Base-by-base conservation (phyloP, 306 rosid species). In the Acacia crassicarpa region DNA sequence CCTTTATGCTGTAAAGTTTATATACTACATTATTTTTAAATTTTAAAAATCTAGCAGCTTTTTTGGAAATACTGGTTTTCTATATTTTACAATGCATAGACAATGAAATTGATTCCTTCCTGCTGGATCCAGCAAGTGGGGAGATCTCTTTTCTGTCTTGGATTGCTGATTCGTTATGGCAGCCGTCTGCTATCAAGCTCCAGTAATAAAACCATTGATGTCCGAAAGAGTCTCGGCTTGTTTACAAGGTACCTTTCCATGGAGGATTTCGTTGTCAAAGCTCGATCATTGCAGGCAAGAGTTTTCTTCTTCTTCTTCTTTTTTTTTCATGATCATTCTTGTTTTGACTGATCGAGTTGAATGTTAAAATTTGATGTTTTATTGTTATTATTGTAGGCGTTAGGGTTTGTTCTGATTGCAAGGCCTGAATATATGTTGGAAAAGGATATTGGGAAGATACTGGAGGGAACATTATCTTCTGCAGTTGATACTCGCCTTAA, bases 381-480 rank as follows among this genome's bases (percentile, higher is more conserved):
- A 33, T 82, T 86, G 67, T 25, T 76, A 84, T 79, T 77, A 68
- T 63, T 92, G 94, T 79, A 95, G 99, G 99, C 99, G 23, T 90
- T 95, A 56, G 99, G 99, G 51, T 93, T 84, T 86, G 91, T 93
- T 70, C 86, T 95, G 76, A 93, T 95, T 86, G 98, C 98, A 22
- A 90, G 96, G 91, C 99, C 99, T 20, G 97, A 95, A 77, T 89
- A 78, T 84, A 95, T 95, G 99, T 86, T 95, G 89, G 97, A 91
- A 81, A 88, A 86, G 27, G 97, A 89, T 80, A 89, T 95, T 67
- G 98, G 97, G 74, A 95, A 85, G 89, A 84, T 95, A 83, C 72
- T 95, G 71, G 98, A 87, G 86, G 84, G 46, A 59, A 76, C 83
- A 59, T 67, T 87, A 61, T 88, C 97, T 62, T 84, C 94, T 44